phyloP scores from a whole-genome alignment of 768 basidiomycete genomes.

The Trametes maxima region DNA sequence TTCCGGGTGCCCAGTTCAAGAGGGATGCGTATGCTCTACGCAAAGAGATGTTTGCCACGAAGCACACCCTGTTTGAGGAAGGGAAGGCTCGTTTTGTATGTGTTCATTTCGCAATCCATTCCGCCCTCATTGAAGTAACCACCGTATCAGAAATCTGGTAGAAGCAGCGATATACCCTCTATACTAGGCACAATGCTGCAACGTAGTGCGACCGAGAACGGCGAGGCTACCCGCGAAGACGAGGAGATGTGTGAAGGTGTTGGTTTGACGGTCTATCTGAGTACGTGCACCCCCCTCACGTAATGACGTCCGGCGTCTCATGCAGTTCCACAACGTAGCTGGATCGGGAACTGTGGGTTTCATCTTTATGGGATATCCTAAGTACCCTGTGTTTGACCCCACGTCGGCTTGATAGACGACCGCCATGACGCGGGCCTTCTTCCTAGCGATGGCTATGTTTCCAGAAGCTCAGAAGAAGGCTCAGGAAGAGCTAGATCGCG shows the following conservation, averaged over 20 bases:
- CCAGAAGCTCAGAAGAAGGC: constrained; percentile 11
- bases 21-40: not conserved
- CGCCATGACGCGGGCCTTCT: not conserved
- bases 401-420: not conserved
- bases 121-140: not conserved
- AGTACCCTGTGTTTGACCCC: not conserved
- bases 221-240: not conserved
- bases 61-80: not conserved
- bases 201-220: not conserved
- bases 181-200: not conserved
- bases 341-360: not conserved
- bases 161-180: not conserved
- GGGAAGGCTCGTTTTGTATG: not conserved
- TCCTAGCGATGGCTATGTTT: constrained; percentile 11
- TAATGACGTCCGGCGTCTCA: not conserved
- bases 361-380: not conserved
- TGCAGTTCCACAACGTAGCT: not conserved
- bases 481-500: constrained; percentile 5
- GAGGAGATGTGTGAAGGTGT: not conserved
- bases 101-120: not conserved
- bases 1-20: not conserved
- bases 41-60: not conserved
- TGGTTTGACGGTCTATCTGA: not conserved
- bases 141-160: not conserved
- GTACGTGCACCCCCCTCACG: not conserved